Evolutionary conservation across 202 grass and related monocot genomes (phyloP), one percentile per base, ranked within the genome.

Genomic region (Elaeis oleifera): DNA sequence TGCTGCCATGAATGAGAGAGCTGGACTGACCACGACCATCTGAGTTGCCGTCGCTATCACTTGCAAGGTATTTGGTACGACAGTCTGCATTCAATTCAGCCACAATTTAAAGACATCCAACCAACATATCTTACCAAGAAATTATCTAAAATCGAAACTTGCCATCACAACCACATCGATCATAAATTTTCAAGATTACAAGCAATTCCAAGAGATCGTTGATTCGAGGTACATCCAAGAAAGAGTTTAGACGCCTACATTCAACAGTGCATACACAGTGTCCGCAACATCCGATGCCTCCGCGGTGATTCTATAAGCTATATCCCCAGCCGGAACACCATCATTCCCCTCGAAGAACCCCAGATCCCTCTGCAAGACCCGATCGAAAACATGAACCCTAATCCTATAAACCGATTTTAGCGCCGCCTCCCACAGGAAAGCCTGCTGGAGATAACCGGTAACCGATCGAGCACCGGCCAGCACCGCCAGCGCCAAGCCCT

Each of bases 261-360:
- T 94, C 68, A 94, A 71, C 5, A 94, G 63, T 56, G 84, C 74
- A 73, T 82, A 85, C 15, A 86, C 20, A 6, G 84, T 76, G 57
- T 94, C 89, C 14, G 84, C 78, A 11, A 94, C 81, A n/a, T 88
- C 89, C 6, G 83, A 70, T 1, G 61, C 83, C 74, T 94, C 89
- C 18, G 82, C 71, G 0, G 78, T 77, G 78, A 85, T 84, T 69
- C 89, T 59, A 70, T 84, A 78, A 3, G 84, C 78, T 52, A 94
- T 18, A 54, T 94, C 89, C 39, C 89, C 89, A 0, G 81, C 23
- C 4, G 79, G 53, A 68, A 82, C 28, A 61, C 71, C 75, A 23
- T 49, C 71, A n/a, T 73, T 77, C 16, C 84, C 81, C 63, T 94
- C 89, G 54, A 94, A 94, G 56, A 88, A 88, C 16, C 56, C 81